Evolutionary conservation across 225 moss, liverwort and hornwort genomes (phyloP).

Genomic region (Takakia lepidozioides): DNA sequence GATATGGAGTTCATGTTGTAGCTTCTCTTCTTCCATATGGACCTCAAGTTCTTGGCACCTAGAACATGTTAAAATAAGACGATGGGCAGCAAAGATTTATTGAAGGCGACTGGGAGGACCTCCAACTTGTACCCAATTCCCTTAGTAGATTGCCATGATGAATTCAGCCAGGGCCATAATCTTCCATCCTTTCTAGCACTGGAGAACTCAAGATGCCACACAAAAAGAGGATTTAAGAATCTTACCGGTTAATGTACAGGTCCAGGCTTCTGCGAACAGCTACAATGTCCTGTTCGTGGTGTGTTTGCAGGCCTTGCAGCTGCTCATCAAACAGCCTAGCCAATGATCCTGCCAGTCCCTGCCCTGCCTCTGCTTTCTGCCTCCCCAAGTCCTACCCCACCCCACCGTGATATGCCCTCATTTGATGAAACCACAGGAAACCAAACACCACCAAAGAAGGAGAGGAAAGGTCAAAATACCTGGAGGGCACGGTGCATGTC

Average conservation of each 20-base stretch:
- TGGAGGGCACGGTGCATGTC: constrained; percentile 31
- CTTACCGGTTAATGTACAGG: constrained; percentile 18
- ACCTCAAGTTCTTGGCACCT: constrained; percentile 34
- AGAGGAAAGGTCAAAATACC: no score
- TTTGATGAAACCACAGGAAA: no score
- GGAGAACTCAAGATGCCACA: not conserved
- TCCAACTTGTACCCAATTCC: no score
- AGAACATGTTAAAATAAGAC: not conserved
- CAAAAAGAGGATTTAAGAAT: not conserved
- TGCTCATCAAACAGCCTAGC: constrained; percentile 46
- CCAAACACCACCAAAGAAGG: not conserved
- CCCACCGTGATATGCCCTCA: no score
- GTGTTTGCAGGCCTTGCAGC: constrained; percentile 30
- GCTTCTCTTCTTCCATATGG: constrained; percentile 17
- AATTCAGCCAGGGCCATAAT: no score
- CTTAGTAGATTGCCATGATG: no score
- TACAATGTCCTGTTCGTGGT: constrained; percentile 27
- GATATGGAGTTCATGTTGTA: constrained; percentile 14
- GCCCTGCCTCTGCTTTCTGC: constrained; percentile 20
- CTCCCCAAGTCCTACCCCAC: constrained; percentile 21
- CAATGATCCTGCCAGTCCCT: constrained; percentile 19
- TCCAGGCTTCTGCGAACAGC: constrained; percentile 12
- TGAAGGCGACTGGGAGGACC: no score
- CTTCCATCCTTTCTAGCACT: no score
- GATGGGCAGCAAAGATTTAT: no score